Percentiles rank a stretch among this genome's conserved stretches.
Conservation (phyloP, 2,329 filamentous ascomycete genomes). For the Onygena corvina region DNA sequence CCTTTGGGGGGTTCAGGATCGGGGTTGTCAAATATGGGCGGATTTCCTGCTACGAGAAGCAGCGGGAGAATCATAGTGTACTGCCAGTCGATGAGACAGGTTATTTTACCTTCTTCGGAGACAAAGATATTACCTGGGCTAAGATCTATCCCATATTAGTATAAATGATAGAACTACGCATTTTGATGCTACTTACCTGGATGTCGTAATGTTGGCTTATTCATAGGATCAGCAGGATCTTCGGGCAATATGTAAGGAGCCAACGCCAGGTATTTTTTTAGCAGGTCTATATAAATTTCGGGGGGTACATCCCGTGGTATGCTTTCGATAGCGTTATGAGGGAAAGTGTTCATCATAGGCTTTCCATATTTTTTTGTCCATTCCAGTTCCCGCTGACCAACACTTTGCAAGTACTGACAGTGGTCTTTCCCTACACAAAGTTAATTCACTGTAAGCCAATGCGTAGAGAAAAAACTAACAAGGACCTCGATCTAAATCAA, state of each 20-base stretch:
- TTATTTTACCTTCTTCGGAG: slow-evolving; percentile 9
- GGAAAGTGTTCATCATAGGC: slow-evolving; percentile 10
- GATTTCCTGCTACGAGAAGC: slow-evolving; percentile 14
- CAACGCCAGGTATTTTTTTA: slow-evolving; percentile 12
- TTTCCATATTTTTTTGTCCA: slow-evolving; percentile 14
- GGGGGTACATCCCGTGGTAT: slow-evolving; percentile 11
- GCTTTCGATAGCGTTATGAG: slow-evolving; percentile 8
- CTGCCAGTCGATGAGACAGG: slow-evolving; percentile 16
- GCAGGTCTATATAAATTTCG: slow-evolving; percentile 8
- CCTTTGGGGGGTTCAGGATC: slow-evolving; percentile 8
- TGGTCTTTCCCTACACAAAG: slow-evolving; percentile 9
- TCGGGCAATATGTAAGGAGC: slow-evolving; percentile 13
- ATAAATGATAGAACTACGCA: background rate
- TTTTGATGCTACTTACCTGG: slow-evolving; percentile 10
- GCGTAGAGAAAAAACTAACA: background rate
- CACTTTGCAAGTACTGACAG: slow-evolving; percentile 9
- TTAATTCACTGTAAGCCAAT: slow-evolving; percentile 6
- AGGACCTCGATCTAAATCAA: slow-evolving; percentile 9
- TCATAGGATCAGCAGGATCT: slow-evolving; percentile 1
- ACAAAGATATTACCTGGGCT: slow-evolving; percentile 14
- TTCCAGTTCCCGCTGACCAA: slow-evolving; percentile 9
- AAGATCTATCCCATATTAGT: slow-evolving; percentile 8
- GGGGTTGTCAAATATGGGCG: slow-evolving; percentile 12
- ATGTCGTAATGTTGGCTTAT: slow-evolving; percentile 16
- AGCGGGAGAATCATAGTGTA: slow-evolving; percentile 12